Conservation (phyloP, 768 basidiomycete species). For the Boletus fagicola region DNA sequence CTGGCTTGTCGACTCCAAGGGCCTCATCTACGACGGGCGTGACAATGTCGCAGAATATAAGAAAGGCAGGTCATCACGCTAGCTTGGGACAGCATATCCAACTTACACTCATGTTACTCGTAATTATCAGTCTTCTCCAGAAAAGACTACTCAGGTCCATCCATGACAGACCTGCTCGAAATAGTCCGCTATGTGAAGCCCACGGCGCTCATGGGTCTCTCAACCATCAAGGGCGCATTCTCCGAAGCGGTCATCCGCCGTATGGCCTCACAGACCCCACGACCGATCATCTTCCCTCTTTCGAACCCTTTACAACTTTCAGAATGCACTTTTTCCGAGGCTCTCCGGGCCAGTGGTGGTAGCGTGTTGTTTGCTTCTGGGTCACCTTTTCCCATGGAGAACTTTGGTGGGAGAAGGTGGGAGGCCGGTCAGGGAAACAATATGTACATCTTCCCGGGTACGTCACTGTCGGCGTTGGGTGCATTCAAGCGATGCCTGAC, state of each 20-base stretch:
- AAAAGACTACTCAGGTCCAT: constrained; percentile 72
- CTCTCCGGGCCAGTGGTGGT: constrained; percentile 69
- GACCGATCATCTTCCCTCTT: constrained; percentile 90
- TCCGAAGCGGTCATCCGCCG: constrained; percentile 62
- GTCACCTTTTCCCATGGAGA: constrained; percentile 73
- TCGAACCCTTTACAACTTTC: constrained; percentile 85
- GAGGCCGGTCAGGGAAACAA: constrained; percentile 93
- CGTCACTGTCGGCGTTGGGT: neutral
- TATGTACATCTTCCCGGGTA: constrained; percentile 82
- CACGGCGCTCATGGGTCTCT: constrained; percentile 85
- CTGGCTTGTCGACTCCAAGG: constrained; percentile 85
- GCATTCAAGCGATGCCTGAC: constrained; percentile 1
- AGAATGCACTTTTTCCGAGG: constrained; percentile 78
- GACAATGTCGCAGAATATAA: constrained; percentile 79
- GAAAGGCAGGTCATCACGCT: constrained; percentile 50
- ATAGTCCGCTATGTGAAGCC: constrained; percentile 82
- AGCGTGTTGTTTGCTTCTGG: constrained; percentile 84
- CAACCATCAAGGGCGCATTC: constrained; percentile 86
- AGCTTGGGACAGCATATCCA: neutral
- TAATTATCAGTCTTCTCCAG: constrained; percentile 73
- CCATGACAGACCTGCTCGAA: constrained; percentile 70
- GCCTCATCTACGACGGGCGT: constrained; percentile 75
- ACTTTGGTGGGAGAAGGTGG: constrained; percentile 52
- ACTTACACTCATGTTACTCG: neutral
- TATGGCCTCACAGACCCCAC: constrained; percentile 77